Base-by-base conservation (phyloP, 208 protist species). In the Lotmaria passim region DNA sequence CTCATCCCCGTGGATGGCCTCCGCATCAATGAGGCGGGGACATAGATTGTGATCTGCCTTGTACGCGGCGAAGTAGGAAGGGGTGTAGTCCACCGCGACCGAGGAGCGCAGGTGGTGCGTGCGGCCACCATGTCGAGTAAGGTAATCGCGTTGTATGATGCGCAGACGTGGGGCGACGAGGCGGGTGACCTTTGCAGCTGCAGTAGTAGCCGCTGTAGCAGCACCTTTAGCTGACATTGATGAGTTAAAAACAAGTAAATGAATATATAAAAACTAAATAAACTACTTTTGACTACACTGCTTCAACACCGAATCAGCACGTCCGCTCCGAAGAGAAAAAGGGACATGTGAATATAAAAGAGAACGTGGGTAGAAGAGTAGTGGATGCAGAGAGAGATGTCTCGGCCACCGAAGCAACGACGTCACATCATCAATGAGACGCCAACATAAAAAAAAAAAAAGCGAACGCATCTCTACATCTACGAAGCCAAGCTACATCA, bases 1-100 rank as follows among this genome's bases (percentile, higher is more conserved):
- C 53, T 96, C 88, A 61, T 96, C 91, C 14, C 84, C 87, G 78
- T 96, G 91, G 23, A 96, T 48, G 0, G 52, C 61, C 73, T 94
- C 88, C 0, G 91, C 91, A 53, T 96, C 83, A 46, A 96, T 92
- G 33, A 93, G 73, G 21, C 91, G 86, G n/a, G 70, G 78, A 38
- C 84, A 90, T 38, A 50, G 69, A 14, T 75, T 75, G 7, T 58
- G 55, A 14, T 85, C 71, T 0, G 47, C 47, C 50, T 69, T 62
- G 60, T 91, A 85, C 15, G 70, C 51, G 2, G 62, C 57, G 38
- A 87, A 64, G 78, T 90, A 82, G 3, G 67, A 34, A 14, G 73
- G 78, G 2, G 71, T 82, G 81, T 93, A 95, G 55, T 93, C 87
- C 0, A 93, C 81, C 10, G 81, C 72, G 2, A 82, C 77, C 34